Evolutionary conservation across 2,329 filamentous ascomycete species (phyloP).

Genomic region (Helicocarpus griseus): DNA sequence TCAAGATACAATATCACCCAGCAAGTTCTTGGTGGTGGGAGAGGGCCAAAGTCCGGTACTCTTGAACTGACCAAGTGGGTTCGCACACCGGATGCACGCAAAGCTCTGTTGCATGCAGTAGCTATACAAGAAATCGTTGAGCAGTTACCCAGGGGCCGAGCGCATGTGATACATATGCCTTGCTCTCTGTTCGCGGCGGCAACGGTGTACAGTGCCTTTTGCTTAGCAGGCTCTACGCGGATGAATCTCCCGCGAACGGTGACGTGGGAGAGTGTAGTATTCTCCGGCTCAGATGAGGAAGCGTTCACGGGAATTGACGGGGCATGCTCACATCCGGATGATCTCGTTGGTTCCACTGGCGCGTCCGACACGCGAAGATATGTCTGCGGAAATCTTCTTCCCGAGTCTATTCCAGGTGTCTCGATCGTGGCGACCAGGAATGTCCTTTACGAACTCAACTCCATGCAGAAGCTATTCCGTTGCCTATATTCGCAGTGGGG

Average conservation of each 20-base stretch:
- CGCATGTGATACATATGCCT: slow-evolving; percentile 38
- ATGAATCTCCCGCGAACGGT: slow-evolving; percentile 31
- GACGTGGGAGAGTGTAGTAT: slow-evolving; percentile 33
- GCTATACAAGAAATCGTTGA: slow-evolving; percentile 40
- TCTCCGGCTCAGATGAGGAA: slow-evolving; percentile 21
- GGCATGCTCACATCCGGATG: slow-evolving; percentile 12
- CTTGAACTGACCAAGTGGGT: slow-evolving; percentile 33
- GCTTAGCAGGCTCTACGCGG: slow-evolving; percentile 28
- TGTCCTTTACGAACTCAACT: slow-evolving; percentile 39
- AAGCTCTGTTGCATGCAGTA: slow-evolving; percentile 34
- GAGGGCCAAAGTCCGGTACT: slow-evolving; percentile 15
- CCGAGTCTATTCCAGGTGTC: slow-evolving; percentile 14
- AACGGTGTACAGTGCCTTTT: slow-evolving; percentile 34
- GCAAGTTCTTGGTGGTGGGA: slow-evolving; percentile 28
- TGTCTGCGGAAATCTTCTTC: slow-evolving; percentile 22
- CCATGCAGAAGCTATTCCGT: slow-evolving; percentile 38
- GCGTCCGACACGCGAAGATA: slow-evolving; percentile 31
- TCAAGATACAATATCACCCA: slow-evolving; percentile 30
- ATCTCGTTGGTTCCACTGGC: background rate
- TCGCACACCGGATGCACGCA: slow-evolving; percentile 29
- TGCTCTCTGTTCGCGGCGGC: slow-evolving; percentile 36
- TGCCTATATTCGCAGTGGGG: slow-evolving; percentile 38
- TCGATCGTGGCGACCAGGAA: slow-evolving; percentile 26
- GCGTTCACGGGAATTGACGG: slow-evolving; percentile 6
- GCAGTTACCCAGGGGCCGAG: slow-evolving; percentile 34